Percentiles rank a stretch among this genome's conserved stretches.
phyloP scores from a whole-genome alignment of 371 early-diverging fungal genomes.

The Mortierella sp. region DNA sequence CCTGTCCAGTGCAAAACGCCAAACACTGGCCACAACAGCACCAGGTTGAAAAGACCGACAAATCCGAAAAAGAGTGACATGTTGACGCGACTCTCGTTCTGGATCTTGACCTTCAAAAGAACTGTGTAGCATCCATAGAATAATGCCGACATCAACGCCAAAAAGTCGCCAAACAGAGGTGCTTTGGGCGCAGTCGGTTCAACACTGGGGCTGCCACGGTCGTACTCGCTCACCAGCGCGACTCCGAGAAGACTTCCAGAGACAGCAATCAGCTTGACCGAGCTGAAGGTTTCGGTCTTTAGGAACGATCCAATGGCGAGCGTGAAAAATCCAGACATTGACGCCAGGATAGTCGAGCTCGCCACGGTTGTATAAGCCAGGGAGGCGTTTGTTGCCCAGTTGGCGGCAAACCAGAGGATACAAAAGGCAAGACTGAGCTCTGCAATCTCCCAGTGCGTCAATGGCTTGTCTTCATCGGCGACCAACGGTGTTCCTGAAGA shows the following conservation, averaged over 20 bases:
- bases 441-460: constrained; percentile 67
- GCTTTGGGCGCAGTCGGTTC: constrained; percentile 37
- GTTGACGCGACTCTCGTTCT: constrained; percentile 79
- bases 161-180: constrained; percentile 74
- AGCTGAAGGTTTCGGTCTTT: constrained; percentile 73
- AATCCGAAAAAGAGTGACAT: constrained; percentile 87
- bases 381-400: constrained; percentile 82
- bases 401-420: constrained; percentile 86
- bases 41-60: constrained; percentile 82
- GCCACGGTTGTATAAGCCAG: constrained; percentile 87
- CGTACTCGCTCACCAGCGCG: constrained; percentile 42
- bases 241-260: constrained; percentile 61
- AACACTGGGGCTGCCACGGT: constrained; percentile 34
- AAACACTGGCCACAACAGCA: constrained; percentile 81
- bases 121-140: constrained; percentile 88
- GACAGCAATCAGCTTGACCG: constrained; percentile 71
- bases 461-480: constrained; percentile 30
- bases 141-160: constrained; percentile 80
- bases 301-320: constrained; percentile 77
- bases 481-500: background rate
- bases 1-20: constrained; percentile 73
- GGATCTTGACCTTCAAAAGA: constrained; percentile 76
- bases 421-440: constrained; percentile 81
- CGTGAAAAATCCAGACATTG: constrained; percentile 86
- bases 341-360: constrained; percentile 83